These are phyloP conservation scores for Tubosaeta sp. DNA, from an alignment of 768 basidiomycete species.

Conservation along the genomic window DNA sequence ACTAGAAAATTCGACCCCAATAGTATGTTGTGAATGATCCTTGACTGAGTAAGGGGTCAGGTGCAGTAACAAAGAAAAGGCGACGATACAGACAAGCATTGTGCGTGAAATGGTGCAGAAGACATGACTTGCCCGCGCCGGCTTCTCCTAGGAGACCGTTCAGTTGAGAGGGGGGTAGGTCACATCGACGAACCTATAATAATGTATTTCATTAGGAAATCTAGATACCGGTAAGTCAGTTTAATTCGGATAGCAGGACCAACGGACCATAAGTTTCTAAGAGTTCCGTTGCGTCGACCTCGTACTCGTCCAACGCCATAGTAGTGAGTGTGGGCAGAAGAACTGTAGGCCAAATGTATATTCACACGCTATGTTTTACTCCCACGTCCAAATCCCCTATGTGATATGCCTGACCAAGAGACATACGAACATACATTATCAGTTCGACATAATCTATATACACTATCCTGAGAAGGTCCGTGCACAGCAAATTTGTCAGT, in stretches of 20 bases:
- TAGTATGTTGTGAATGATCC: conserved; percentile 95
- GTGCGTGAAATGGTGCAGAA: conserved; percentile 94
- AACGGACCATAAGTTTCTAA: conserved; percentile 86
- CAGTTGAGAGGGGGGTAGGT: conserved; percentile 4
- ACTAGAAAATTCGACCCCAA: conserved; percentile 97
- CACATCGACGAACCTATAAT: conserved; percentile 66
- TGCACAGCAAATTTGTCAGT: neutral
- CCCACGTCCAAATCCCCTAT: too few species aligned
- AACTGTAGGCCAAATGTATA: neutral
- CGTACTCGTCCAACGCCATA: conserved; percentile 57
- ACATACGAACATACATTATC: too few species aligned
- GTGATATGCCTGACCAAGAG: neutral
- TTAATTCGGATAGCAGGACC: neutral
- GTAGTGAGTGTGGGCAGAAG: conserved; percentile 5
- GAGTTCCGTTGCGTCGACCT: conserved; percentile 85
- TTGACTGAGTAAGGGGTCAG: conserved; percentile 61
- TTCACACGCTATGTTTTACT: conserved; percentile 21
- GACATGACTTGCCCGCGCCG: conserved; percentile 95
- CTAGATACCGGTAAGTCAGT: conserved; percentile 40
- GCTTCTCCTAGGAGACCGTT: conserved; percentile 68
- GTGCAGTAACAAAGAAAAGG: conserved; percentile 1
- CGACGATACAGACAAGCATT: conserved; percentile 73
- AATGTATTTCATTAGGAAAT: conserved; percentile 99
- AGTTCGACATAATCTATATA: neutral
- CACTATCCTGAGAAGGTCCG: neutral